Percentiles rank a stretch among this genome's conserved stretches.
phyloP scores from a whole-genome alignment of 305 asterid species.

The Petunia hybrid region DNA sequence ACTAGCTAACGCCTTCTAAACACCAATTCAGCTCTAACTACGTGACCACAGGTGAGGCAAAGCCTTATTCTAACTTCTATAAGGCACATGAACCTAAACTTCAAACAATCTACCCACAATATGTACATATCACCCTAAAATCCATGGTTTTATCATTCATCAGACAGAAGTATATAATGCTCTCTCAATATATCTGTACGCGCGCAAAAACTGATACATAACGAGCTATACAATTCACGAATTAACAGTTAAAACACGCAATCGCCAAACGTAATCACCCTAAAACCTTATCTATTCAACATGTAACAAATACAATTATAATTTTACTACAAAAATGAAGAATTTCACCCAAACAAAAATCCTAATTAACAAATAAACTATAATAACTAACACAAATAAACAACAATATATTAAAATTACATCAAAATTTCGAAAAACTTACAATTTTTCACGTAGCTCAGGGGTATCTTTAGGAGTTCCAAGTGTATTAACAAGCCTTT shows the following conservation, averaged over 20 bases:
- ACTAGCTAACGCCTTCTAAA: neutral
- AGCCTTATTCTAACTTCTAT: too few relatives aligned
- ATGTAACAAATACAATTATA: neutral
- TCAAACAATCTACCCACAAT: slow-evolving; percentile 1
- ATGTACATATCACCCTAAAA: neutral
- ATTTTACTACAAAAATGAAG: neutral
- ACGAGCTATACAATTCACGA: neutral
- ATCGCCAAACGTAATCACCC: neutral
- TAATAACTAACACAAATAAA: neutral
- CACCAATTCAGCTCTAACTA: neutral
- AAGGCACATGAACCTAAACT: slow-evolving; percentile 6
- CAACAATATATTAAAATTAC: neutral
- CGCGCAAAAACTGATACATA: neutral
- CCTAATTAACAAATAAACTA: neutral
- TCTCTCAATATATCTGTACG: neutral
- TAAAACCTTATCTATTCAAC: neutral
- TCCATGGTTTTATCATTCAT: slow-evolving; percentile 5
- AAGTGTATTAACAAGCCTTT: slow-evolving; percentile 79
- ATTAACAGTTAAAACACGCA: neutral
- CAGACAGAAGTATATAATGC: slow-evolving; percentile 5
- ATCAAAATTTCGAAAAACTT: slow-evolving; percentile 33
- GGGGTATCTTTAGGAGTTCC: slow-evolving; percentile 88
- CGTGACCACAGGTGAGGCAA: too few relatives aligned
- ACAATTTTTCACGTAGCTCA: slow-evolving; percentile 82
- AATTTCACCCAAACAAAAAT: slow-evolving; percentile 12